phyloP scores from a whole-genome alignment of 345 rosid genomes.

The Hibiscus trionum region DNA sequence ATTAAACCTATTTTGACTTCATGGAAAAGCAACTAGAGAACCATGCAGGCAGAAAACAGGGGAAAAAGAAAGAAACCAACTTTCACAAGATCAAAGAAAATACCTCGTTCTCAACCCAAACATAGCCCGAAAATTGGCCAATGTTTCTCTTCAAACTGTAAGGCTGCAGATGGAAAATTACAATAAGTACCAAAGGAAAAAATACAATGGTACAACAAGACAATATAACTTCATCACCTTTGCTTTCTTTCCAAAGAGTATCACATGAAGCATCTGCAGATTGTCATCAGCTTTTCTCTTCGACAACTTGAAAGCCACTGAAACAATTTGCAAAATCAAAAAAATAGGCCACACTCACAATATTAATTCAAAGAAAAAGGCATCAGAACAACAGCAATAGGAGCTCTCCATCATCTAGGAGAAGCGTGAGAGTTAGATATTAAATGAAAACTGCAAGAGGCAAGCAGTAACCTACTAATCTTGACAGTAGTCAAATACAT shows the following conservation, averaged over 20 bases:
- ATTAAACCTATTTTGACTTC: neutral
- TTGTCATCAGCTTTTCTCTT: constrained; percentile 91
- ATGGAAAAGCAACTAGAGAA: neutral
- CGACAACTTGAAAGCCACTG: constrained; percentile 96
- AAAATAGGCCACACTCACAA: constrained; percentile 6
- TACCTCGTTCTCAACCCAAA: constrained; percentile 87
- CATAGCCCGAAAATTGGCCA: constrained; percentile 86
- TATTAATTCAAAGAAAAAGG: neutral
- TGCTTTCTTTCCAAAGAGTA: constrained; percentile 94
- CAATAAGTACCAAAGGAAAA: neutral
- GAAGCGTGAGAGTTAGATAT: no score
- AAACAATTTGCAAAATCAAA: constrained; percentile 30
- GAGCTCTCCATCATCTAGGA: no score
- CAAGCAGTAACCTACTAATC: neutral
- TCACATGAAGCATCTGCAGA: constrained; percentile 61
- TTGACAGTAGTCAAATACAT: no score
- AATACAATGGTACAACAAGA: neutral
- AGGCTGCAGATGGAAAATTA: constrained; percentile 36
- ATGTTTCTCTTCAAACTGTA: constrained; percentile 76
- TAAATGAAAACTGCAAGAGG: no score
- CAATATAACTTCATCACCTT: constrained; percentile 43
- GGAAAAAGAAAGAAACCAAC: neutral
- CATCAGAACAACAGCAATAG: neutral
- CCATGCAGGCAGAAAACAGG: neutral
- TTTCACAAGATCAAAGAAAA: constrained; percentile 1